These are phyloP conservation scores for Vigna trinervia DNA, from an alignment of 306 rosid species.

Conservation along the genomic window DNA sequence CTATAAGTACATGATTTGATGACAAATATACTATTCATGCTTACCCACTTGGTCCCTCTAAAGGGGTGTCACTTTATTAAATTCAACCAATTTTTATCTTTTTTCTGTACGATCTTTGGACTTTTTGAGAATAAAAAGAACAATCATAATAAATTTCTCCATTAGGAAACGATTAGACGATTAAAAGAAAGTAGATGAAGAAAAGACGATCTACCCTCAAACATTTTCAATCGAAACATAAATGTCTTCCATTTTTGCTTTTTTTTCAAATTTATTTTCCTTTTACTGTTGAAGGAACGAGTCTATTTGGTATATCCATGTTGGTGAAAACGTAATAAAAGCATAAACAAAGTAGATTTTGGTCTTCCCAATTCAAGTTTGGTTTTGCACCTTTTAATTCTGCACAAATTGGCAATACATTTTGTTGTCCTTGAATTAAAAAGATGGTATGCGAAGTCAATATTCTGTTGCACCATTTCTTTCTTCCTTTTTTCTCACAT, in stretches of 20 bases:
- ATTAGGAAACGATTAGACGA: too few relatives aligned
- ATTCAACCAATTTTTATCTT: slow-evolving; percentile 40
- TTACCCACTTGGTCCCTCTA: slow-evolving; percentile 35
- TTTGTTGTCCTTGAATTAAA: slow-evolving; percentile 39
- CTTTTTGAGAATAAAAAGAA: slow-evolving; percentile 42
- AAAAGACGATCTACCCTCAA: too few relatives aligned
- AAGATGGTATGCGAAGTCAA: slow-evolving; percentile 55
- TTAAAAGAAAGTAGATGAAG: too few relatives aligned
- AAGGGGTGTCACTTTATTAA: slow-evolving; percentile 18
- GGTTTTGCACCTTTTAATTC: slow-evolving; percentile 10
- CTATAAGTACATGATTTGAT: slow-evolving; percentile 39
- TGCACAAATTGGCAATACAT: slow-evolving; percentile 19
- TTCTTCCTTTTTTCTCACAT: slow-evolving; percentile 53
- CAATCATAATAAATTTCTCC: slow-evolving; percentile 43
- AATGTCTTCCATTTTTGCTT: neutral
- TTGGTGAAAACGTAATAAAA: too few relatives aligned
- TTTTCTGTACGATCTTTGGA: slow-evolving; percentile 34
- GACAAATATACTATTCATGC: slow-evolving; percentile 18
- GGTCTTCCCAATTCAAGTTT: neutral
- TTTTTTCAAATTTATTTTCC: neutral
- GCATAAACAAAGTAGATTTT: neutral
- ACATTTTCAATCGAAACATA: neutral
- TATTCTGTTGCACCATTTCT: slow-evolving; percentile 58
- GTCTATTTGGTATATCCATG: too few relatives aligned
- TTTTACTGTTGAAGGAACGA: neutral